A percentile compares a stretch with the other conserved stretches of the same genome.
phyloP scores from a whole-genome alignment of 306 rosid genomes.

The Dryas octopetala region DNA sequence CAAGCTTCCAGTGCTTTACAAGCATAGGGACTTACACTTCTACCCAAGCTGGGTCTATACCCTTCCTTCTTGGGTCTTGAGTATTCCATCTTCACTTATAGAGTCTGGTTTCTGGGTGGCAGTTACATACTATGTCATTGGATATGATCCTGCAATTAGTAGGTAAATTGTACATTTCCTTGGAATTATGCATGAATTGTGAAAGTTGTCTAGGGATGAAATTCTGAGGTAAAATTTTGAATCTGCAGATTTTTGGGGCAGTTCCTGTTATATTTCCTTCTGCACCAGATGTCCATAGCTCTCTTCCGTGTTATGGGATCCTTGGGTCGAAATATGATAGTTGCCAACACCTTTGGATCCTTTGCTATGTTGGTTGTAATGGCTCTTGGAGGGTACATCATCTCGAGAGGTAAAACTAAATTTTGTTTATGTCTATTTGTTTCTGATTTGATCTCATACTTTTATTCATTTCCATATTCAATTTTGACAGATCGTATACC shows the following conservation, averaged over 20 bases:
- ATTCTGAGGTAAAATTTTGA: slow-evolving; percentile 26
- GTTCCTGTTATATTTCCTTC: slow-evolving; percentile 74
- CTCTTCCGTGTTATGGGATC: slow-evolving; percentile 98
- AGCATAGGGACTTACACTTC: slow-evolving; percentile 94
- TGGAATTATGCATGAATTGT: slow-evolving; percentile 20
- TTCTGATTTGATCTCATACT: slow-evolving; percentile 17
- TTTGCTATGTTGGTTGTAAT: slow-evolving; percentile 98
- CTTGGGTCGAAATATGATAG: slow-evolving; percentile 95
- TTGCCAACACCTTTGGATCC: slow-evolving; percentile 96
- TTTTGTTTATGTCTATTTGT: slow-evolving; percentile 23
- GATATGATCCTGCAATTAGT: slow-evolving; percentile 84
- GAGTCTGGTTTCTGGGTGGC: slow-evolving; percentile 97
- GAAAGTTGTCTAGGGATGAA: slow-evolving; percentile 22
- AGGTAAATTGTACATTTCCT: slow-evolving; percentile 50
- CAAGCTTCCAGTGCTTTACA: slow-evolving; percentile 96
- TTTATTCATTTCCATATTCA: slow-evolving; percentile 22
- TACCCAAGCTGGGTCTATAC: slow-evolving; percentile 98
- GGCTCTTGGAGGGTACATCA: slow-evolving; percentile 94
- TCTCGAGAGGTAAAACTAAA: slow-evolving; percentile 69
- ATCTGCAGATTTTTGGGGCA: slow-evolving; percentile 75
- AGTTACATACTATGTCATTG: slow-evolving; percentile 81
- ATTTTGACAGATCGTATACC: slow-evolving; percentile 70
- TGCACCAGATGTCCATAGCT: slow-evolving; percentile 96
- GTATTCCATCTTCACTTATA: slow-evolving; percentile 78
- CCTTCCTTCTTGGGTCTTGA: slow-evolving; percentile 88